These are phyloP conservation scores for Shiraia sp. DNA, from an alignment of 2,329 filamentous ascomycete species.

Conservation along the genomic window DNA sequence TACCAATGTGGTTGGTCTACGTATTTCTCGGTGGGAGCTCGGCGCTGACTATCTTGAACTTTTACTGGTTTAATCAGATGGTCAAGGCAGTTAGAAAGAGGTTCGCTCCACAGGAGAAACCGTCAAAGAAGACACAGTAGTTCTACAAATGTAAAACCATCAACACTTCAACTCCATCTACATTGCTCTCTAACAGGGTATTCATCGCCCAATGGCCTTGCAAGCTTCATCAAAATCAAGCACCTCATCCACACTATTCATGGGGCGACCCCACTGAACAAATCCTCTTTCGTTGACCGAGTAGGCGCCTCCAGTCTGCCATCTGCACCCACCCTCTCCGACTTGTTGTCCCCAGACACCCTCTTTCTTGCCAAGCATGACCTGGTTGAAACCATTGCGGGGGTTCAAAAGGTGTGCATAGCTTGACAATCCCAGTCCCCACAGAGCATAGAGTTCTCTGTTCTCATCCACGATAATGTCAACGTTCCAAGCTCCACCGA, in stretches of 20 bases:
- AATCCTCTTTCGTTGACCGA: slow-evolving; percentile 37
- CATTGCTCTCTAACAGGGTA: background rate
- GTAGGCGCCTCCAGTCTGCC: slow-evolving; percentile 42
- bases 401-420: slow-evolving; percentile 41
- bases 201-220: slow-evolving; percentile 30
- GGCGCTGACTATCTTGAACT: slow-evolving; percentile 73
- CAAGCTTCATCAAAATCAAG: slow-evolving; percentile 37
- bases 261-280: slow-evolving; percentile 40
- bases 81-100: slow-evolving; percentile 77
- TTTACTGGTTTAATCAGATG: slow-evolving; percentile 87
- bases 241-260: slow-evolving; percentile 41
- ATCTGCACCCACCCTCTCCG: slow-evolving; percentile 40
- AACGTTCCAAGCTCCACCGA: slow-evolving; percentile 62
- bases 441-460: slow-evolving; percentile 61
- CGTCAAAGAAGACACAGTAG: slow-evolving; percentile 27
- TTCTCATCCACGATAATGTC: slow-evolving; percentile 61
- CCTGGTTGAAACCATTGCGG: slow-evolving; percentile 41
- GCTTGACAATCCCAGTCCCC: slow-evolving; percentile 58
- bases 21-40: slow-evolving; percentile 74
- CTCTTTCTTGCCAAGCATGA: slow-evolving; percentile 40
- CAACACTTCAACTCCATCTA: too few species aligned
- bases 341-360: slow-evolving; percentile 41
- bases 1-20: slow-evolving; percentile 71
- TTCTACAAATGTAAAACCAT: too few species aligned
- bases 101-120: slow-evolving; percentile 56